Conservation (phyloP, 768 basidiomycete genomes). For the Amanita rubescens region DNA sequence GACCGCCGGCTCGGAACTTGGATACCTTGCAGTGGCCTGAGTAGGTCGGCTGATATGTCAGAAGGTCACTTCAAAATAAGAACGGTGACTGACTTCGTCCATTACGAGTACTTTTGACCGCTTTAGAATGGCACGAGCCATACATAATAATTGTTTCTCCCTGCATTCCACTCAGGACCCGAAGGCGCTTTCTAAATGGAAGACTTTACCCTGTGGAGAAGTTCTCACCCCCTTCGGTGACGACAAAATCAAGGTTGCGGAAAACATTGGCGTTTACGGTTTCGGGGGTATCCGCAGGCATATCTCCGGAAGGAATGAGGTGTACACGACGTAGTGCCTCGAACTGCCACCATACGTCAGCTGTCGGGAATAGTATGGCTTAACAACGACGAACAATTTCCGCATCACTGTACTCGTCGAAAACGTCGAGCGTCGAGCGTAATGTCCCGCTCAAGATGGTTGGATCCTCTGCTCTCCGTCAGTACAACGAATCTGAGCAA, state of each 20-base stretch:
- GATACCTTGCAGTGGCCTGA: constrained; percentile 62
- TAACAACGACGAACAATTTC: constrained; percentile 53
- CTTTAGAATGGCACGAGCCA: constrained; percentile 76
- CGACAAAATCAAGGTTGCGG: constrained; percentile 63
- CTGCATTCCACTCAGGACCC: constrained; percentile 15
- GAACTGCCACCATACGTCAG: constrained; percentile 36
- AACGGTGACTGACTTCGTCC: constrained; percentile 51
- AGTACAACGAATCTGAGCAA: constrained; percentile 50
- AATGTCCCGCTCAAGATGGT: constrained; percentile 80
- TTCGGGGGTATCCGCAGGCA: constrained; percentile 35
- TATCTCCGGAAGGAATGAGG: constrained; percentile 56
- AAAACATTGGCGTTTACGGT: constrained; percentile 68
- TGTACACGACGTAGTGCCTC: constrained; percentile 82
- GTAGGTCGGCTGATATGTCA: background rate
- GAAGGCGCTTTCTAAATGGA: background rate
- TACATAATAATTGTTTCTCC: constrained; percentile 70
- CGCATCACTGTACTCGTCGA: constrained; percentile 76
- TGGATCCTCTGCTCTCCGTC: constrained; percentile 65
- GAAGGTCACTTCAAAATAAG: constrained; percentile 26
- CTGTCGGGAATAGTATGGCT: background rate
- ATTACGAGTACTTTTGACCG: constrained; percentile 66
- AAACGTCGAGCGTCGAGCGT: constrained; percentile 77
- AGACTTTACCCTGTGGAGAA: constrained; percentile 66
- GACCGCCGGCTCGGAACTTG: background rate
- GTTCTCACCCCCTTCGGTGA: constrained; percentile 85